Base-by-base conservation (phyloP, 2,329 filamentous ascomycete species). In the Emmonsiellopsis sp. region DNA sequence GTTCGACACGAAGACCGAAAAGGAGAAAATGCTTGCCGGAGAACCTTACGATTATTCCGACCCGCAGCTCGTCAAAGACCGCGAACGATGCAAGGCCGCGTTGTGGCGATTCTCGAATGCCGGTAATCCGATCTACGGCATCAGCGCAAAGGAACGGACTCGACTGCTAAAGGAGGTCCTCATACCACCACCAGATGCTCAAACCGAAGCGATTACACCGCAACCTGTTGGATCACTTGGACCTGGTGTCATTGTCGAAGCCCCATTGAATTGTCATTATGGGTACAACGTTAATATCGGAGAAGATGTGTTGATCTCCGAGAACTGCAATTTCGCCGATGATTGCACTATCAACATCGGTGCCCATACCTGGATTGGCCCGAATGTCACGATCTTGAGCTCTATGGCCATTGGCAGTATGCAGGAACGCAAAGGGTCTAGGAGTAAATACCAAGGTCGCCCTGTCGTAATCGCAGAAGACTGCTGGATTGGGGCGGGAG, bases 231-330 rank as follows among this genome's bases (percentile, higher is more conserved):
- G 87, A 81, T 53, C 80, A 26, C 80, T 93, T 5, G 89, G 89
- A n/a, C 80, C 84, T 13, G 82, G 85, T 53, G 85, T 88, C 5
- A 77, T 85, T 42, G 86, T 98, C 30, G 89, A 95, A 63, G 83
- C 87, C 2, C 92, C 92, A 0, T 97, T 98, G 68, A 84, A 79
- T 46, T 96, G 92, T 67, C 90, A 96, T 64, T 96, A 96, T 64
- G 93, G 93, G 0, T 97, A 95, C 73, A 97, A 98, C 68, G 86
- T 97, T 62, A 80, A 81, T 47, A 87, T 98, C 60, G 91, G 88
- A 10, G 85, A 91, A 61, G 85, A 93, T 58, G 89, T 94, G 2
- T 81, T 85, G 53, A 87, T 98, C 60, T 88, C 86, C 15, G 81
- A 87, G 53, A 87, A 89, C 63, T 96, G 91, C 69, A 85, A 84